Base-by-base conservation (phyloP, 345 rosid species). In the Moringa oleifera region DNA sequence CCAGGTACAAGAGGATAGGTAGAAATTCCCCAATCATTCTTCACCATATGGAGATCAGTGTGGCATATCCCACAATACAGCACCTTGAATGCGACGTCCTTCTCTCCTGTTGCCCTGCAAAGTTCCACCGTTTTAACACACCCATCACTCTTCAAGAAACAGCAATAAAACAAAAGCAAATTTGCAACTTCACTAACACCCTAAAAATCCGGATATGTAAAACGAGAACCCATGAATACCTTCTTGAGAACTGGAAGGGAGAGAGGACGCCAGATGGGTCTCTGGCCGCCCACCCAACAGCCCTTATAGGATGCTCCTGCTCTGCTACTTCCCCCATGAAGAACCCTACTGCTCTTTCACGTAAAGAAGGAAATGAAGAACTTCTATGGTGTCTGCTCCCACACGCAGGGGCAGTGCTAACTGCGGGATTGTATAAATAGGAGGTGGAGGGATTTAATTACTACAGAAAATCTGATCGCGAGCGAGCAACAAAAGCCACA, bases 11-110 rank as follows among this genome's bases (percentile, higher is more conserved):
- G 75, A 12, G 96, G 96, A 64, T 86, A 91, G 72, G 65, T 82
- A 68, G 97, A 72, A 62, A 81, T 71, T n/a, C 96, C 96, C 97
- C 96, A 88, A 15, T 86, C 84, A 59, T 91, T 81, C 73, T 63
- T 81, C 31, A 77, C 80, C 23, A 64, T 66, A 66, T 91, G 96
- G 54, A 91, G 77, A 67, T 88, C 96, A 15, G 97, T 82, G 66
- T 88, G 96, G 53, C 94, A 91, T 64, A 88, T 84, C 52, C 96
- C 96, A 64, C 96, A 91, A 45, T 80, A 91, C 73, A 84, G 33
- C 20, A 91, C 71, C 75, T 83, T 62, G 58, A 91, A 80, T 11
- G 86, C 81, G 64, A 91, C 94, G 63, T 91, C 97, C 28, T 88
- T 65, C 25, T 56, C 70, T 8, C 94, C 96, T 56, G 80, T 84